Conservation (phyloP, 1,139 yeast genomes). For the Hansenula sp. region DNA sequence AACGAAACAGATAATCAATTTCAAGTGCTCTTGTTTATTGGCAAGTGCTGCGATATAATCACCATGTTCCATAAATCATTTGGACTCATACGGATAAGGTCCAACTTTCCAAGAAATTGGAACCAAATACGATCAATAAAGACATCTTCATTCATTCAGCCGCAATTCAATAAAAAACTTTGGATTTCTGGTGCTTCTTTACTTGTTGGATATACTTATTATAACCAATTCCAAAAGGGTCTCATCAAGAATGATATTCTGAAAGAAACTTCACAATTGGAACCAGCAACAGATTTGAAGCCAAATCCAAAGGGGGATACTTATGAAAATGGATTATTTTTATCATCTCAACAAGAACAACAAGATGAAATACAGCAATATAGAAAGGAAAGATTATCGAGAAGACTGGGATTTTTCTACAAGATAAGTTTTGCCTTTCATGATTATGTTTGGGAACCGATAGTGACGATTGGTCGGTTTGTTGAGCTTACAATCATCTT, state of each 20-base stretch:
- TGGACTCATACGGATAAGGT: neutral
- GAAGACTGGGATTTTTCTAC: constrained; percentile 29
- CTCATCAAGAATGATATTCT: neutral
- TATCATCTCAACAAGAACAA: constrained; percentile 54
- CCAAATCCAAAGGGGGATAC: constrained; percentile 56
- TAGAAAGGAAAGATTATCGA: constrained; percentile 20
- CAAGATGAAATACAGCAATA: constrained; percentile 29
- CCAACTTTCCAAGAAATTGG: neutral
- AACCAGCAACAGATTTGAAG: constrained; percentile 13
- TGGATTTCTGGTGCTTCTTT: neutral
- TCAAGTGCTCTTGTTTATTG: no score
- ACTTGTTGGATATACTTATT: neutral
- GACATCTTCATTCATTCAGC: neutral
- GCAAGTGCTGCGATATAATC: no score
- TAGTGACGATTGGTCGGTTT: constrained; percentile 64
- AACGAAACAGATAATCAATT: no score
- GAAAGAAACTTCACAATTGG: neutral
- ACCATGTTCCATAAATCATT: no score
- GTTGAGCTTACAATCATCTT: constrained; percentile 64
- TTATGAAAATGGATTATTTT: constrained; percentile 61
- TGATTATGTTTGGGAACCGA: constrained; percentile 64
- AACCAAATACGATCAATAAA: neutral
- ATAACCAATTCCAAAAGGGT: neutral
- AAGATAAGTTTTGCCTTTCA: constrained; percentile 37
- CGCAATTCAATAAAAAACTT: no score